Evolutionary conservation across 768 basidiomycete species (phyloP).

Genomic region (Stropharia rugosoannulata): DNA sequence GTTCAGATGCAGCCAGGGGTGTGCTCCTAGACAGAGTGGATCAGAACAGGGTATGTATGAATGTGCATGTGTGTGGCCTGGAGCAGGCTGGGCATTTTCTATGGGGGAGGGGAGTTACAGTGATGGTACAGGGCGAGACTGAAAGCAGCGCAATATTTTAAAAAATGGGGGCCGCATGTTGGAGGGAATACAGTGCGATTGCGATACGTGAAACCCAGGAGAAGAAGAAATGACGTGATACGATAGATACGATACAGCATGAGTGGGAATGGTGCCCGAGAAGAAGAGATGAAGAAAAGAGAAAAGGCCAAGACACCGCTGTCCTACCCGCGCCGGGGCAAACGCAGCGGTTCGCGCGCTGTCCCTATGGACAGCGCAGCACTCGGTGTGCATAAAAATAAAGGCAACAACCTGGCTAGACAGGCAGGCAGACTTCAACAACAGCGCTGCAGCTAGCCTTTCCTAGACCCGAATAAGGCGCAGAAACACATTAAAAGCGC

Average conservation of each 20-base stretch:
- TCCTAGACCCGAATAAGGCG: not conserved
- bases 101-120: not conserved
- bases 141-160: not conserved
- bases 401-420: too few species aligned
- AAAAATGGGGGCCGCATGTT: not conserved
- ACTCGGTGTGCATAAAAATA: not conserved
- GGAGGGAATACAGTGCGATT: slow-evolving; percentile 1
- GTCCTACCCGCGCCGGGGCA: too few species aligned
- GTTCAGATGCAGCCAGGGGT: slow-evolving; percentile 4
- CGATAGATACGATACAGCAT: slow-evolving; percentile 2
- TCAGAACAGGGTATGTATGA: not conserved
- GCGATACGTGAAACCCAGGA: not conserved
- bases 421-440: not conserved
- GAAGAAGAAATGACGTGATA: not conserved
- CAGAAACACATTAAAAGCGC: not conserved
- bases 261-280: not conserved
- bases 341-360: too few species aligned
- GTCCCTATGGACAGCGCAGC: not conserved
- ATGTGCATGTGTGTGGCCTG: not conserved
- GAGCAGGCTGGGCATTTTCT: not conserved
- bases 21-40: not conserved
- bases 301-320: not conserved
- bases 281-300: not conserved
- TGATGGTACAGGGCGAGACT: slow-evolving; percentile 7
- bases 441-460: not conserved